Conservation (phyloP, 73 alveolate genomes). For the Paramecium caudatum region DNA sequence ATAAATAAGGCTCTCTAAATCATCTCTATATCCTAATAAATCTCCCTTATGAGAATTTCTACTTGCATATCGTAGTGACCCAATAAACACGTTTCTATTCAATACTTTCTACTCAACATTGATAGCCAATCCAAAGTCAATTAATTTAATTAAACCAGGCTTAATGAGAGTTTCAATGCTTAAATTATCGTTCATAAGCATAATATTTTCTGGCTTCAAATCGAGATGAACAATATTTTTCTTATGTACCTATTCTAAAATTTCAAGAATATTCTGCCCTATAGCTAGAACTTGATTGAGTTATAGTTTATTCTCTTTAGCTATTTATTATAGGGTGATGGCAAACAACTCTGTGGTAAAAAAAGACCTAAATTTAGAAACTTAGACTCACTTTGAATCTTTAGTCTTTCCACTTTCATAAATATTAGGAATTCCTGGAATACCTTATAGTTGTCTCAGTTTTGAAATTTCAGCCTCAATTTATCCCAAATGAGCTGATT, state of each 20-base stretch:
- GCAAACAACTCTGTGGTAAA: neutral
- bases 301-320: neutral
- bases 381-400: neutral
- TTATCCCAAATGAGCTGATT: neutral
- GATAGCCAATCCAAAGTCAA: neutral
- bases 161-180: no score
- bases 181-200: no score
- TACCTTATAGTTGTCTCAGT: neutral
- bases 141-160: neutral
- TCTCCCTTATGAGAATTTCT: constrained; percentile 29
- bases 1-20: constrained; percentile 85
- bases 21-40: constrained; percentile 75
- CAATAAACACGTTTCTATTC: neutral
- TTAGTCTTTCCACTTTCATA: neutral
- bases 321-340: neutral
- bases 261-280: neutral
- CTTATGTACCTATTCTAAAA: neutral
- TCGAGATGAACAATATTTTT: constrained; percentile 19
- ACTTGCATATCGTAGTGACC: constrained; percentile 30
- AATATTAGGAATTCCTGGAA: neutral
- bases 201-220: constrained; percentile 23
- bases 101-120: neutral
- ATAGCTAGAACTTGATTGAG: neutral
- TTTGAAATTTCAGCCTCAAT: neutral
- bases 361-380: neutral